These are phyloP conservation scores for Melastoma candidum DNA, from an alignment of 441 rosid genomes.

Conservation along the genomic window DNA sequence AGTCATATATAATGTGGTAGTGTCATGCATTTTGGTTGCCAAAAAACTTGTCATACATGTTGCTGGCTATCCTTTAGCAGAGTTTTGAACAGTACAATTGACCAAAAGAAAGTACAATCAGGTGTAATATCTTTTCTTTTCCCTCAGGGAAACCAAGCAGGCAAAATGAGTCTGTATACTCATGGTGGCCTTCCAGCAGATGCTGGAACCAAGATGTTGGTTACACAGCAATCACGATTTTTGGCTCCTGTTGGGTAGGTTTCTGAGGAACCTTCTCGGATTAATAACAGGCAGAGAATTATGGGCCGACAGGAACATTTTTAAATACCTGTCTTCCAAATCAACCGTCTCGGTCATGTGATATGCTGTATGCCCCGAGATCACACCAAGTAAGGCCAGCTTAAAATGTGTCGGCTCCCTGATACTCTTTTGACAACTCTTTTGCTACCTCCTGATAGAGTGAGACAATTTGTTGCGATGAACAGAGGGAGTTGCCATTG, in stretches of 20 bases:
- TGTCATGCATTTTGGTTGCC: too few species aligned
- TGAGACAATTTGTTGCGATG: too few species aligned
- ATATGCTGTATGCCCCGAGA: slow-evolving; percentile 47
- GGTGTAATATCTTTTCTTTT: slow-evolving; percentile 3
- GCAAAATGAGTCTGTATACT: slow-evolving; percentile 46
- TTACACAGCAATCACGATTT: slow-evolving; percentile 51
- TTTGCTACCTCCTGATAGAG: slow-evolving; percentile 30
- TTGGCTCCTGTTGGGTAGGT: slow-evolving; percentile 36
- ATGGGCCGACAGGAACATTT: slow-evolving; percentile 47
- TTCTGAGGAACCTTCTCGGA: slow-evolving; percentile 64
- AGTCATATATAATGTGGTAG: background rate
- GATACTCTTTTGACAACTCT: slow-evolving; percentile 71
- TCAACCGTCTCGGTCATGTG: slow-evolving; percentile 61
- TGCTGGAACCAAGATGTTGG: slow-evolving; percentile 34
- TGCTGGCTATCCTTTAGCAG: too few species aligned
- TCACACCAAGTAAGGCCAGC: slow-evolving; percentile 46
- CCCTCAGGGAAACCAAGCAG: slow-evolving; percentile 57
- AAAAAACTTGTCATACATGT: too few species aligned
- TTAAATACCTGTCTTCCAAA: slow-evolving; percentile 61
- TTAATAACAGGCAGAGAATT: slow-evolving; percentile 52
- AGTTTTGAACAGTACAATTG: too few species aligned
- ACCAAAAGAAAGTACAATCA: too few species aligned
- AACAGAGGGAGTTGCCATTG: too few species aligned
- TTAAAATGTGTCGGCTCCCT: slow-evolving; percentile 51
- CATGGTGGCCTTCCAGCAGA: slow-evolving; percentile 44